Base-by-base conservation (phyloP, 768 basidiomycete species). In the Auricularia cornea region DNA sequence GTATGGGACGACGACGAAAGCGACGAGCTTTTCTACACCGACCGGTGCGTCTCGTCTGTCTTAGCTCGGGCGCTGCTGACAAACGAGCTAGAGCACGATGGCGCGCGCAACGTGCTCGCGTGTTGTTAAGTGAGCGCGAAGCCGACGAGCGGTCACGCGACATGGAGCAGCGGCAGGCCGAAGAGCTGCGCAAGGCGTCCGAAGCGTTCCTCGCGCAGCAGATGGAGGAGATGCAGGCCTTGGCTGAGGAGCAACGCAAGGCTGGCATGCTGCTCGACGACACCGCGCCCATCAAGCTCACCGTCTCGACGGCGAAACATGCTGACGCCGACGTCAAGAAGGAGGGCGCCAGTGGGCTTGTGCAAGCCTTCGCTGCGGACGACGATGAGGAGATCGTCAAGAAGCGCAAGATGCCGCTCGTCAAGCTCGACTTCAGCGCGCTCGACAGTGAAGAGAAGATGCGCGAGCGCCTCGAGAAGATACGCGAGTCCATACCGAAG, bases 1-100 rank as follows among this genome's bases (percentile, higher is more conserved):
- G 81, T 95, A 5, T 94, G 93, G 86, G 92, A 96, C 69, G 90
- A 92, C 64, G 95, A 96, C 63, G 88, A 92, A 69, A 95, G 94
- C 62, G 89, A 95, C 67, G 97, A 99, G 68, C 71, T 86, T 32
- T 99, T 95, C 77, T 96, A 95, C 70, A 82, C 89, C 54, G 97
- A 98, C 72, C 84, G 94, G 92, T 92, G 66, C 59, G 87, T 69
- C 20, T 20, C 35, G 10, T 38, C 16, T 38, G 35, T 26, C 44
- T 59, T 28, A 0, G n/a, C 20, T 52, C 61, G 3, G 30, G 20
- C 40, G 41, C 60, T 6, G 44, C 44, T 48, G 35, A 38, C 26
- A 28, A 10, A 29, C 29, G 54, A 6, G 6, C 4, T 64, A 93
- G 93, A n/a, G 72, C 81, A 8, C 88, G 92, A 32, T 99, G 97